Conservation (phyloP, 2,329 filamentous ascomycete genomes). For the Plectosphaerella cucumerina region DNA sequence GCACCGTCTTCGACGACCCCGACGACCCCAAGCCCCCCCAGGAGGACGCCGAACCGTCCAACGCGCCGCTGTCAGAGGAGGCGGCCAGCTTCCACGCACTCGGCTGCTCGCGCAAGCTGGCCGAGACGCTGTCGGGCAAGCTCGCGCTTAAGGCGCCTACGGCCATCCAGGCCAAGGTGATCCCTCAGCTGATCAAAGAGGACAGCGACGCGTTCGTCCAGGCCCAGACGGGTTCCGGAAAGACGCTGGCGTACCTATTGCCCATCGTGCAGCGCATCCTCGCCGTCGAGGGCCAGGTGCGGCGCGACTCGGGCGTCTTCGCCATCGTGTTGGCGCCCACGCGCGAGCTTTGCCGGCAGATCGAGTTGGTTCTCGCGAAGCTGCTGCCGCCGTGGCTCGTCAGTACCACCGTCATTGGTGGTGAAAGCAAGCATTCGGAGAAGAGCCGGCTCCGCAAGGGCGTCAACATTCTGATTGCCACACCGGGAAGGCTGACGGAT, state of each 20-base stretch:
- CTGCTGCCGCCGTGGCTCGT: constrained; percentile 91
- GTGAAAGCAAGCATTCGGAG: constrained; percentile 71
- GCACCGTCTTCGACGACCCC: constrained; percentile 53
- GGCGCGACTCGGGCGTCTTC: constrained; percentile 84
- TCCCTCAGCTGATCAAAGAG: constrained; percentile 73
- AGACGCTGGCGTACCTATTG: constrained; percentile 92
- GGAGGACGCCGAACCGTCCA: constrained; percentile 70
- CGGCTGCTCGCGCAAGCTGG: constrained; percentile 75
- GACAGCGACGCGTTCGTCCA: constrained; percentile 93
- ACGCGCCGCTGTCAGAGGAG: constrained; percentile 82
- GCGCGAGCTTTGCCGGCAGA: constrained; percentile 91
- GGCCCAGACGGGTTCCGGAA: constrained; percentile 95
- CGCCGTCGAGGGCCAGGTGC: constrained; percentile 65
- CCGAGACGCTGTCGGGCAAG: constrained; percentile 78
- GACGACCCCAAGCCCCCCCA: constrained; percentile 32
- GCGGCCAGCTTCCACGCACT: constrained; percentile 82
- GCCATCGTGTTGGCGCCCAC: constrained; percentile 93
- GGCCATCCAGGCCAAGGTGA: constrained; percentile 86
- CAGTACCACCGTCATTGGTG: constrained; percentile 73
- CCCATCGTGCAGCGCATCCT: constrained; percentile 89
- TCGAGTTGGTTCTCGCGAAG: constrained; percentile 79
- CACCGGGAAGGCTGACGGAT: constrained; percentile 84
- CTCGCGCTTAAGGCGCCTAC: constrained; percentile 88
- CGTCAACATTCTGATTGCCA: constrained; percentile 92
- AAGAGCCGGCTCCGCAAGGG: constrained; percentile 93